phyloP scores from a whole-genome alignment of 2,329 filamentous ascomycete genomes.

The Amesomyces nigricolor region DNA sequence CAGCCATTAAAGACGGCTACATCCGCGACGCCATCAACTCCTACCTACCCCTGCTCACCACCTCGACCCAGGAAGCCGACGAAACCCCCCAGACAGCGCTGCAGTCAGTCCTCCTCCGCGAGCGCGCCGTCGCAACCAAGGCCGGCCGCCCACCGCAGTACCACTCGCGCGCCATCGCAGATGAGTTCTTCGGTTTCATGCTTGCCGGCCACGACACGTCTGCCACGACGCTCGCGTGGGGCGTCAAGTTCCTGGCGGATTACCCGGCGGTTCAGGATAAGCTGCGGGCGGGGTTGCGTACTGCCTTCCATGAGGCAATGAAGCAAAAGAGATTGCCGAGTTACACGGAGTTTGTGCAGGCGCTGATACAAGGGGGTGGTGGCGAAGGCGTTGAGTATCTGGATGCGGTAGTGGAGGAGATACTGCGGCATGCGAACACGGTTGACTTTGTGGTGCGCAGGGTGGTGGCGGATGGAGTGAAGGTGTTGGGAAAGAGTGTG shows the following conservation, averaged over 20 bases:
- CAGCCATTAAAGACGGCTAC: conserved; percentile 29
- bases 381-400: conserved; percentile 30
- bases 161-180: conserved; percentile 23
- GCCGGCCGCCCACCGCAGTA: conserved; percentile 27
- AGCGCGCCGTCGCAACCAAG: conserved; percentile 28
- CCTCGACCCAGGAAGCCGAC: conserved; percentile 1
- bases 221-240: conserved; percentile 29
- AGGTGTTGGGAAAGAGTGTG: conserved; percentile 31
- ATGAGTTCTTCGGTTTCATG: conserved; percentile 31
- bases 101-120: conserved; percentile 32
- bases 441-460: conserved; percentile 30
- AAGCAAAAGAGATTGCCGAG: conserved; percentile 27
- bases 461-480: conserved; percentile 29
- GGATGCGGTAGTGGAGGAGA: conserved; percentile 36
- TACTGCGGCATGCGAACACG: conserved; percentile 30
- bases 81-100: conserved; percentile 28
- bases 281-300: conserved; percentile 26
- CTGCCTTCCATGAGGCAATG: conserved; percentile 22
- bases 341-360: conserved; percentile 28
- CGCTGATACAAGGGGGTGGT: background rate
- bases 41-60: conserved; percentile 19
- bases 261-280: conserved; percentile 22
- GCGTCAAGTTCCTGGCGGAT: conserved; percentile 25
- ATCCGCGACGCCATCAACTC: conserved; percentile 27
- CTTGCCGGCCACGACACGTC: conserved; percentile 33